phyloP scores from a whole-genome alignment of 2,329 filamentous ascomycete species.

The Diaporthe sp. region DNA sequence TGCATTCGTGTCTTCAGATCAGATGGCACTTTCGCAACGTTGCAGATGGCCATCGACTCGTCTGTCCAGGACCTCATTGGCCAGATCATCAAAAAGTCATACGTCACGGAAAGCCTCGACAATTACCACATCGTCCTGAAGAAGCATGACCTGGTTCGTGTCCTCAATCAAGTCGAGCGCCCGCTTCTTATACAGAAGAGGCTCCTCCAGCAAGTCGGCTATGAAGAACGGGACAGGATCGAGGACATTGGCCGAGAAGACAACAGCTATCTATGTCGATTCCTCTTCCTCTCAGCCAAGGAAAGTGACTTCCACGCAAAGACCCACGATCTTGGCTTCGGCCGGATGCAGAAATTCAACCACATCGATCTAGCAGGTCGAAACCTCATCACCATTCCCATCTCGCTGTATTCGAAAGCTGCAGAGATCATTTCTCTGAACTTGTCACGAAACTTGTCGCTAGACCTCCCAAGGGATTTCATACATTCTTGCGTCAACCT shows the following conservation, averaged over 20 bases:
- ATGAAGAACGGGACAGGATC: constrained; percentile 85
- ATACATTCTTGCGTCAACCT: constrained; percentile 93
- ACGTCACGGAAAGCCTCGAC: constrained; percentile 87
- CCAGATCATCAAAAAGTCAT: constrained; percentile 95
- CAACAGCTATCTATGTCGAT: constrained; percentile 96
- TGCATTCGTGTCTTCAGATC: constrained; percentile 96
- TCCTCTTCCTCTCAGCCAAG: constrained; percentile 92
- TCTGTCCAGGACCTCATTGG: constrained; percentile 88
- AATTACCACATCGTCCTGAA: constrained; percentile 97
- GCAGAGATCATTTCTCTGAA: constrained; percentile 95
- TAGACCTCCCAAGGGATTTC: constrained; percentile 96
- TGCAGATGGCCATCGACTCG: constrained; percentile 86
- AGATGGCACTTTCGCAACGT: constrained; percentile 93
- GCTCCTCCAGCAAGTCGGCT: constrained; percentile 91
- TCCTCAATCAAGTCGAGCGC: constrained; percentile 82
- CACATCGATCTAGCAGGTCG: constrained; percentile 92
- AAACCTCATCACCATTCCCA: constrained; percentile 94
- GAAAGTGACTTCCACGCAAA: constrained; percentile 83
- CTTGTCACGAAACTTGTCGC: constrained; percentile 88
- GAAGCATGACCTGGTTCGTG: constrained; percentile 89
- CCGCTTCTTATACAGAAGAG: constrained; percentile 93
- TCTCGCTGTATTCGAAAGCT: constrained; percentile 91
- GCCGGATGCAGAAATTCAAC: constrained; percentile 89
- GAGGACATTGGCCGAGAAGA: constrained; percentile 97
- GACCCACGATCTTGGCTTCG: constrained; percentile 83